These are phyloP conservation scores for Trichoderma sp. DNA, from an alignment of 2,329 filamentous ascomycete species.

Conservation along the genomic window DNA sequence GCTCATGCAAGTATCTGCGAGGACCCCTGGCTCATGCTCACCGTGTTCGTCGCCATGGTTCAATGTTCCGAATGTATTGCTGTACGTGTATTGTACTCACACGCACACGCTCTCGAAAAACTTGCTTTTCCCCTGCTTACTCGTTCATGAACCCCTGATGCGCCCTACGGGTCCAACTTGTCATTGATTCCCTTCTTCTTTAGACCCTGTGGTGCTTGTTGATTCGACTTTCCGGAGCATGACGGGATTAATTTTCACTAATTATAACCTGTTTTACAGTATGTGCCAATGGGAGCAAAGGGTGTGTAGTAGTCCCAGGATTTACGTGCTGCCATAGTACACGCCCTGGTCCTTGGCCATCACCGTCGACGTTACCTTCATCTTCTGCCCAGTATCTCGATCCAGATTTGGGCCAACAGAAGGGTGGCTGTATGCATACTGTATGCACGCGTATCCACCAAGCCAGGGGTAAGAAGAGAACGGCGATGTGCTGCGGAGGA, in stretches of 20 bases:
- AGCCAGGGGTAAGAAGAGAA: not conserved
- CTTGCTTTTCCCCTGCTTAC: not conserved
- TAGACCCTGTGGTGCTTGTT: not conserved
- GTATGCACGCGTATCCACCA: not conserved
- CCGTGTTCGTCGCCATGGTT: not conserved
- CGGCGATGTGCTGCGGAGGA: not conserved
- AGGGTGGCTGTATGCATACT: not conserved
- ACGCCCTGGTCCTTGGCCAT: not conserved
- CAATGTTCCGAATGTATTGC: not conserved
- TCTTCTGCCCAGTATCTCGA: constrained; percentile 5
- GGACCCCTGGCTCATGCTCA: not conserved
- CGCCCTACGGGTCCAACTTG: not conserved
- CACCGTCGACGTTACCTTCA: constrained; percentile 9
- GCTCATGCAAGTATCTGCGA: constrained; percentile 8
- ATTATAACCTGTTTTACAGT: not conserved
- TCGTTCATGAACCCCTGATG: not conserved
- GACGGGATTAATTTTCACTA: not conserved
- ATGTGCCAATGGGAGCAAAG: not conserved
- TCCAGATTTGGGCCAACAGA: not conserved
- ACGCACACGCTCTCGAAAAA: not conserved
- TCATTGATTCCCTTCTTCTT: not conserved
- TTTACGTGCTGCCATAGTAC: not conserved
- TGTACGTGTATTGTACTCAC: no score
- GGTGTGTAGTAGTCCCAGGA: not conserved
- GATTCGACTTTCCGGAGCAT: not conserved